Evolutionary conservation across 2,329 filamentous ascomycete species (phyloP), one percentile per base, ranked within the genome.

Genomic region (Aureobasidium sp.): DNA sequence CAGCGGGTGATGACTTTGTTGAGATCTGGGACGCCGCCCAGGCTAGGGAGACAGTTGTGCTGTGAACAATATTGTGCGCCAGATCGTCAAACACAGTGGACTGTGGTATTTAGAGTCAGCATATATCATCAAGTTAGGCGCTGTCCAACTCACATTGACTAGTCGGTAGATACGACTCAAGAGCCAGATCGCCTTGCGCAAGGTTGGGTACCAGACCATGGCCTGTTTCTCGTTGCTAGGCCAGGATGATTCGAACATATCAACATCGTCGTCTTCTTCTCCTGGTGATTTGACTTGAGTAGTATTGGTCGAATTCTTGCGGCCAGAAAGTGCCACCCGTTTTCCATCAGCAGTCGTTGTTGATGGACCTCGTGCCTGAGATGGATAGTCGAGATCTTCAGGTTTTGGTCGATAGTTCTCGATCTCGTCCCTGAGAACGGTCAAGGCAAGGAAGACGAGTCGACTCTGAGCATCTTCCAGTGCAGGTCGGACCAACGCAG

Each of bases 11-110:
- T n/a, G 82, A 79, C 61, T 84, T 85, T 39, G 82, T 82, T 61
- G 85, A 82, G 67, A 96, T 87, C 53, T 69, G 71, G 8, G 71
- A 65, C 66, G 91, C 89, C 32, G 91, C 93, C 55, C 86, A 82
- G 65, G 91, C 84, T 21, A 99, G 82, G 3, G 92, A 91, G 57
- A 87, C 77, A 0, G 92, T 97, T 1, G 92, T 94, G 74, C 95
- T 90, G 69, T 93, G 89, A 30, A 99, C 90, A 66, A 97, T 94
- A 68, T 86, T 85, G 70, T 90, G 87, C 6, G 87, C 86, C 3
- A 90, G 79, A 67, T 90, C 86, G 66, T 88, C 85, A 68, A 88
- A 88, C 44, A 88, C 84, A 27, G 82, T 84, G 61, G 85, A 85
- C 82, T 85, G 59, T 21, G 62, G 65, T 21, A 21, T 21, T 62